Percentiles rank a stretch among this genome's conserved stretches.
These are phyloP conservation scores for Chimonanthus salicifolius DNA, from an alignment of 164 flowering plant genomes.

Conservation along the genomic window DNA sequence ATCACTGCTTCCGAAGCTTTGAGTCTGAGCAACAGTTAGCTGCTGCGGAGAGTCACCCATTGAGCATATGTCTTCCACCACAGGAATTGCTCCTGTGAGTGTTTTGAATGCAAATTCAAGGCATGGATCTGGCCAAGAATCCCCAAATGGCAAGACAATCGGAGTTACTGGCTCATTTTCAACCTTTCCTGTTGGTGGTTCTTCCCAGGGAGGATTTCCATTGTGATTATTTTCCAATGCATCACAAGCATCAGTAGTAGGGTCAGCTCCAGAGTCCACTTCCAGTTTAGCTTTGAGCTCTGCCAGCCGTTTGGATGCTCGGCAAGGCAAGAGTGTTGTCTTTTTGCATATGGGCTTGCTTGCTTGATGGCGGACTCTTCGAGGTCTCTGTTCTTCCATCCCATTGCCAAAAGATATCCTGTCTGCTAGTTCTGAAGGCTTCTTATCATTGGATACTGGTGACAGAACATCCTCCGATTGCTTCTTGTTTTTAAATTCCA, in stretches of 20 bases:
- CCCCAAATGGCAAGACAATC: slow-evolving; percentile 20
- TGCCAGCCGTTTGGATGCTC: slow-evolving; percentile 56
- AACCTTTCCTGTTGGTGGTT: not conserved
- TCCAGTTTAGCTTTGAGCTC: slow-evolving; percentile 26
- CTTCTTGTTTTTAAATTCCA: not conserved
- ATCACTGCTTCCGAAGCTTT: not conserved
- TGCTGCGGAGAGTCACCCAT: slow-evolving; percentile 29
- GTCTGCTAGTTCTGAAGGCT: not conserved
- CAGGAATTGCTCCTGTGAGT: slow-evolving; percentile 42
- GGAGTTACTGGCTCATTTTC: slow-evolving; percentile 18
- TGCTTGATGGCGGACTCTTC: not conserved
- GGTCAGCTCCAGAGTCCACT: slow-evolving; percentile 17
- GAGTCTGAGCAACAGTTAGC: slow-evolving; percentile 16
- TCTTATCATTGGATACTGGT: not conserved
- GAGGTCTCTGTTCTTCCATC: not conserved
- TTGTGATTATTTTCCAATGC: not conserved
- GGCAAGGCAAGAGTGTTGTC: slow-evolving; percentile 30
- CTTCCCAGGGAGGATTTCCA: not conserved
- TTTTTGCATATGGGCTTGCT: slow-evolving; percentile 17
- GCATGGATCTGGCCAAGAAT: slow-evolving; percentile 40
- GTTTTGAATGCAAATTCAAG: slow-evolving; percentile 48
- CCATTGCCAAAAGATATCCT: not conserved
- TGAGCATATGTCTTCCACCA: slow-evolving; percentile 20
- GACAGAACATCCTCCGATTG: not conserved
- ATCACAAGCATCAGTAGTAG: not conserved